These are phyloP conservation scores for Prunus yedoensis DNA, from an alignment of 331 rosid species.

Conservation along the genomic window DNA sequence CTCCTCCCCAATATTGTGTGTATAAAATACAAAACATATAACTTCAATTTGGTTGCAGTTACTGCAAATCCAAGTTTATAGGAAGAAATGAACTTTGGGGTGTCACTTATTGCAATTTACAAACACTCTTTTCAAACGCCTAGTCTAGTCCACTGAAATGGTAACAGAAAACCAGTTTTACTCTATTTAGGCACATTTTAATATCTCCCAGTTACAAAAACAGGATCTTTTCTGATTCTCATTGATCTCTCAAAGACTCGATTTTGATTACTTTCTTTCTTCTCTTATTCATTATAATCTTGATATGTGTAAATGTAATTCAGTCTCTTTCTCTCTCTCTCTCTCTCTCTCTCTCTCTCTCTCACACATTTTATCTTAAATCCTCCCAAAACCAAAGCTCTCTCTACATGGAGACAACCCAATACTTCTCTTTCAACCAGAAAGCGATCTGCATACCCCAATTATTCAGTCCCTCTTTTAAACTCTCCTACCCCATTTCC, in stretches of 20 bases:
- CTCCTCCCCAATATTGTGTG: no score
- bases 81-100: not conserved
- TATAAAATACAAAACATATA: not conserved
- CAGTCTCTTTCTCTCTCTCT: not conserved
- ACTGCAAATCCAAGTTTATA: not conserved
- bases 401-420: slow-evolving; percentile 28
- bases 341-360: not conserved
- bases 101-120: no score
- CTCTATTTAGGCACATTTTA: not conserved
- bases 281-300: not conserved
- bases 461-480: slow-evolving; percentile 17
- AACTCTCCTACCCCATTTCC: not conserved
- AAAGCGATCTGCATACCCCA: slow-evolving; percentile 27
- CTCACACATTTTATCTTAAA: not conserved
- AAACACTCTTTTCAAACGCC: no score
- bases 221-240: not conserved
- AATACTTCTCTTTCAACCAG: slow-evolving; percentile 21
- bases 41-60: not conserved
- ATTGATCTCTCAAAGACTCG: not conserved
- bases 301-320: not conserved
- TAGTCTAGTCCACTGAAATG: not conserved
- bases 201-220: not conserved
- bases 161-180: not conserved
- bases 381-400: not conserved
- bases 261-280: not conserved